Conservation (phyloP, 139 green algal genomes). For the Closterium sp. region DNA sequence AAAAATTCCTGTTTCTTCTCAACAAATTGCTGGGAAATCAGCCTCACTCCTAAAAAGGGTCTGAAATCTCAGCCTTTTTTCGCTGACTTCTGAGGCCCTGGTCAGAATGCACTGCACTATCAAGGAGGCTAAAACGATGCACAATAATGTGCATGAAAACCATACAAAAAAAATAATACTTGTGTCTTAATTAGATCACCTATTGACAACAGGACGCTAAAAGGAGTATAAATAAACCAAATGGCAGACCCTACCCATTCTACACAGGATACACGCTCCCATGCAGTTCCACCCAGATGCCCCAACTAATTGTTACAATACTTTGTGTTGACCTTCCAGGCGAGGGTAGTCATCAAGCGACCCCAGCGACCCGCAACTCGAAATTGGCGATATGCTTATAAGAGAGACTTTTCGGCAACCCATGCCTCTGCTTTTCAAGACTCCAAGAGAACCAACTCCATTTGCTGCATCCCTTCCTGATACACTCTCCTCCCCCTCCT, state of each 20-base stretch:
- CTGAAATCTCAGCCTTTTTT: too few relatives aligned
- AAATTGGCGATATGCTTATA: background rate
- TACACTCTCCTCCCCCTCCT: background rate
- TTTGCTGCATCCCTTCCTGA: background rate
- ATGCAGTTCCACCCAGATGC: background rate
- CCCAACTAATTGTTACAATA: background rate
- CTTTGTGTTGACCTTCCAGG: background rate
- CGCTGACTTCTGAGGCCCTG: too few relatives aligned
- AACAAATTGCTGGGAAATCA: too few relatives aligned
- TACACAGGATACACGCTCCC: background rate
- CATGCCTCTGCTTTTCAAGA: background rate
- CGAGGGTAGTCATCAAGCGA: background rate
- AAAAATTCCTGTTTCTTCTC: too few relatives aligned
- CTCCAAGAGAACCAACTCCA: background rate
- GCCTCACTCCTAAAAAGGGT: too few relatives aligned
- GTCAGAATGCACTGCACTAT: background rate
- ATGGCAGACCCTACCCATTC: background rate
- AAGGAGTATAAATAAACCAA: background rate
- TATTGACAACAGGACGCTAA: background rate
- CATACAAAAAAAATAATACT: too few relatives aligned
- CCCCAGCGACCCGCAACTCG: background rate
- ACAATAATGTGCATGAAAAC: too few relatives aligned
- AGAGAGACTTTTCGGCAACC: background rate
- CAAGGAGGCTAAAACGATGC: too few relatives aligned
- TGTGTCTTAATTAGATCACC: background rate